phyloP scores from a whole-genome alignment of 2,329 filamentous ascomycete species.

The Neoarthrinium moseri region DNA sequence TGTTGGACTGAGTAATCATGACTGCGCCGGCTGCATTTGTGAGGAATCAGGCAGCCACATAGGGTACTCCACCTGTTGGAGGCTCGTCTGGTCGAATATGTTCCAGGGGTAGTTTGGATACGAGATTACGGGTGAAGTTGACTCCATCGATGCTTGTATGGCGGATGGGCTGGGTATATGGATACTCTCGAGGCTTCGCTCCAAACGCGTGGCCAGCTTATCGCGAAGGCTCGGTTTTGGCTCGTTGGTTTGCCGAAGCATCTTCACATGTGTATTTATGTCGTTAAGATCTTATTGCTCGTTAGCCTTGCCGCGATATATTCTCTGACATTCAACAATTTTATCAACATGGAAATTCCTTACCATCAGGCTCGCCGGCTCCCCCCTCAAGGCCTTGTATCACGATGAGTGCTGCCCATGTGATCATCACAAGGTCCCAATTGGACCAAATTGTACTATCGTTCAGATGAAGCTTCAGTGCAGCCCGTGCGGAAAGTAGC shows the following conservation, averaged over 20 bases:
- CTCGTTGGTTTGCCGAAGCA: constrained; percentile 26
- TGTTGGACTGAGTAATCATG: no score
- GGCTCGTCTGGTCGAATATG: constrained; percentile 24
- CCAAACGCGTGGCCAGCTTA: constrained; percentile 21
- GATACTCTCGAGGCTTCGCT: constrained; percentile 23
- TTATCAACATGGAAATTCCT: constrained; percentile 5
- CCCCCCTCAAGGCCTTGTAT: constrained; percentile 39
- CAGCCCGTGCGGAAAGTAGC: constrained; percentile 37
- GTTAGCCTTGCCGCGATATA: not conserved
- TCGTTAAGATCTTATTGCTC: constrained; percentile 22
- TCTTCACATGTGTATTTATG: constrained; percentile 26
- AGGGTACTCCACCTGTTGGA: constrained; percentile 15
- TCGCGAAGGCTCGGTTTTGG: constrained; percentile 22
- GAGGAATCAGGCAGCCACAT: not conserved
- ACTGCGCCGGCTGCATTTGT: not conserved
- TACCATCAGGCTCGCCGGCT: constrained; percentile 35
- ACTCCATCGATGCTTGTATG: constrained; percentile 10
- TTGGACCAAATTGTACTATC: constrained; percentile 42
- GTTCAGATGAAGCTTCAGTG: constrained; percentile 36
- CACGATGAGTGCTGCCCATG: constrained; percentile 42
- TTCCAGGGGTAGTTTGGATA: constrained; percentile 23
- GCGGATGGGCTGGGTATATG: constrained; percentile 17
- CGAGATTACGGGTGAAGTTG: constrained; percentile 11
- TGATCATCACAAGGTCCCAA: constrained; percentile 43
- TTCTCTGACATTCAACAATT: not conserved